Conservation (phyloP, 2,329 filamentous ascomycete genomes). For the Colletotrichum sp. region DNA sequence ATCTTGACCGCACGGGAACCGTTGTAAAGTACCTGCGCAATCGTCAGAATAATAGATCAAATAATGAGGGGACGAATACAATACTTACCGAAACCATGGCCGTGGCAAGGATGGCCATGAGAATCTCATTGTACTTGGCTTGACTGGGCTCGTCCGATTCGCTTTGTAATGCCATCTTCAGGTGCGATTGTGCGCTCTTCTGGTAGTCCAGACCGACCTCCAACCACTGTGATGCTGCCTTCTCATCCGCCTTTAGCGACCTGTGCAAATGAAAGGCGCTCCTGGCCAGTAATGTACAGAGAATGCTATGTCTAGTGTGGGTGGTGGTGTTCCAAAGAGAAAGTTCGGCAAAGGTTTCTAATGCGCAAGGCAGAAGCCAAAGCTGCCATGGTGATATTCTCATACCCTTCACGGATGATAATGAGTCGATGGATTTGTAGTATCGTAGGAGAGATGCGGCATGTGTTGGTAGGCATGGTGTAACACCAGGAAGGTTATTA, state of each 20-base stretch:
- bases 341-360: conserved; percentile 44
- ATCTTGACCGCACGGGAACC: conserved; percentile 10
- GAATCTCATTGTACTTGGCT: conserved; percentile 46
- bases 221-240: conserved; percentile 28
- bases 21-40: not conserved
- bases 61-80: fast-evolving
- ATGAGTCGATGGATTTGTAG: conserved; percentile 32
- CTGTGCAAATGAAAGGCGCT: conserved; percentile 45
- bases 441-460: conserved; percentile 30
- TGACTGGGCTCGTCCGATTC: conserved; percentile 34
- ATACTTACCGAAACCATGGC: conserved; percentile 24
- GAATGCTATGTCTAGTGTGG: conserved; percentile 39
- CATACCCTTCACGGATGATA: conserved; percentile 31
- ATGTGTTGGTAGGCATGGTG: conserved; percentile 16
- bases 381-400: conserved; percentile 48
- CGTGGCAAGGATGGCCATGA: conserved; percentile 45
- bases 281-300: conserved; percentile 43
- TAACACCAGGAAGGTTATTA: not conserved
- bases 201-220: conserved; percentile 32
- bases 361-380: conserved; percentile 43
- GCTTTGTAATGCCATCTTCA: conserved; percentile 36
- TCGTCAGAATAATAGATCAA: not conserved
- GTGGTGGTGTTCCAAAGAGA: conserved; percentile 42
- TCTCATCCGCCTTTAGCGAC: not conserved
- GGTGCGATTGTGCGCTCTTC: conserved; percentile 31